Conservation (phyloP, 2,329 filamentous ascomycete genomes). For the Botrytis medusae region DNA sequence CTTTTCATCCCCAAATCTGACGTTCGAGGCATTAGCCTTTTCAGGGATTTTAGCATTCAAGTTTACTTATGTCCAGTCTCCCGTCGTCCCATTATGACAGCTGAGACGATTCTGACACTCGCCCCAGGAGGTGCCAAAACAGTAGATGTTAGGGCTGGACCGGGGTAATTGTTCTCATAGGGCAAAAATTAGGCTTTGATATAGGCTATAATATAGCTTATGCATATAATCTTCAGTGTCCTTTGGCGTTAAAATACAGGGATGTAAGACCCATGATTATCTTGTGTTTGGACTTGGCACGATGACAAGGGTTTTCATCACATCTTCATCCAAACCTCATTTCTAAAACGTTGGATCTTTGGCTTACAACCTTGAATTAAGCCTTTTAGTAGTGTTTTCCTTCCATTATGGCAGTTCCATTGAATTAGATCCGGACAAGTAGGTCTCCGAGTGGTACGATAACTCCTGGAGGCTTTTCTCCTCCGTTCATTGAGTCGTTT, state of each 20-base stretch:
- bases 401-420: constrained; percentile 22
- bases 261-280: not conserved
- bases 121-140: constrained; percentile 13
- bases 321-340: constrained; percentile 19
- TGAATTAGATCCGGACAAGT: constrained; percentile 30
- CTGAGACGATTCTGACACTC: constrained; percentile 38
- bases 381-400: not conserved
- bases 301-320: constrained; percentile 11
- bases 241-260: not conserved
- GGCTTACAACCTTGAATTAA: not conserved
- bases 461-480: constrained; percentile 13
- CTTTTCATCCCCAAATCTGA: not conserved
- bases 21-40: not conserved
- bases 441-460: constrained; percentile 32
- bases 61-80: not conserved
- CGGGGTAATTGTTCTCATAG: not conserved
- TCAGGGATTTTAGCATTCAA: not conserved
- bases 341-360: constrained; percentile 12
- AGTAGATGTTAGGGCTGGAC: constrained; percentile 14
- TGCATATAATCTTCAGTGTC: not conserved
- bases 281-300: not conserved
- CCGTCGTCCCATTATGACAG: constrained; percentile 22
- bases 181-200: not conserved
- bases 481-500: constrained; percentile 32
- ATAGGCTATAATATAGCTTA: not conserved